A percentile compares a stretch with the other conserved stretches of the same genome.
Conservation (phyloP, 257 asterid genomes). For the Primulina huaijiensis region DNA sequence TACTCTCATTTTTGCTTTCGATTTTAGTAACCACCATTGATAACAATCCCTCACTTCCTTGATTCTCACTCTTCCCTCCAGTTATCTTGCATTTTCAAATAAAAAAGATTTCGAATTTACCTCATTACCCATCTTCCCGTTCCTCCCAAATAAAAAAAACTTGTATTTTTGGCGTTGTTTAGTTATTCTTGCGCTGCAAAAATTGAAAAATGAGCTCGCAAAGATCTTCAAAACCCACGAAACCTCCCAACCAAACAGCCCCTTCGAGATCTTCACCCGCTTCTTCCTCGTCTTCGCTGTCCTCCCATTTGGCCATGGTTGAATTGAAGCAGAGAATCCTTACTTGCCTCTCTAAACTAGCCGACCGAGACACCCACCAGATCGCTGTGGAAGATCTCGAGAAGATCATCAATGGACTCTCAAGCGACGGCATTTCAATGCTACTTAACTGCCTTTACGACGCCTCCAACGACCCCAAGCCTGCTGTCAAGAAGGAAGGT, state of each 20-base stretch:
- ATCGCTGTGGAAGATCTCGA: constrained; percentile 95
- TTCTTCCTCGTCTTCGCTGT: constrained; percentile 57
- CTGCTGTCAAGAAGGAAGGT: constrained; percentile 80
- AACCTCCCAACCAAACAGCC: constrained; percentile 53
- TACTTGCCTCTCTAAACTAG: constrained; percentile 81
- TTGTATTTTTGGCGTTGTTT: not conserved
- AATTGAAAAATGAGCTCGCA: constrained; percentile 39
- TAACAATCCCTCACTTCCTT: not conserved
- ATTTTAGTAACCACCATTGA: not conserved
- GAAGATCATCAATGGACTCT: constrained; percentile 63
- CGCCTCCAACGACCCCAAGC: constrained; percentile 77
- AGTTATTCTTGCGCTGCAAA: not conserved
- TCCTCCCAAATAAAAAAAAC: not conserved
- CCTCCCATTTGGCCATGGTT: constrained; percentile 86
- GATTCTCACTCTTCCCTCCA: not conserved
- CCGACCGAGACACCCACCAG: constrained; percentile 98
- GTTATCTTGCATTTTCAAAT: not conserved
- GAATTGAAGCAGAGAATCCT: constrained; percentile 89
- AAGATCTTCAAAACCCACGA: constrained; percentile 73
- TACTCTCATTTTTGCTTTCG: not conserved
- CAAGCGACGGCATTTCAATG: constrained; percentile 87
- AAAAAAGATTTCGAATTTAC: not conserved
- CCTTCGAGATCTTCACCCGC: constrained; percentile 48
- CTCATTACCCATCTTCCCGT: not conserved
- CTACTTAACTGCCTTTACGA: constrained; percentile 93